Percentiles rank a stretch among this genome's conserved stretches.
Evolutionary conservation across 768 basidiomycete genomes (phyloP).

Genomic region (Crassisporium funariophilum): DNA sequence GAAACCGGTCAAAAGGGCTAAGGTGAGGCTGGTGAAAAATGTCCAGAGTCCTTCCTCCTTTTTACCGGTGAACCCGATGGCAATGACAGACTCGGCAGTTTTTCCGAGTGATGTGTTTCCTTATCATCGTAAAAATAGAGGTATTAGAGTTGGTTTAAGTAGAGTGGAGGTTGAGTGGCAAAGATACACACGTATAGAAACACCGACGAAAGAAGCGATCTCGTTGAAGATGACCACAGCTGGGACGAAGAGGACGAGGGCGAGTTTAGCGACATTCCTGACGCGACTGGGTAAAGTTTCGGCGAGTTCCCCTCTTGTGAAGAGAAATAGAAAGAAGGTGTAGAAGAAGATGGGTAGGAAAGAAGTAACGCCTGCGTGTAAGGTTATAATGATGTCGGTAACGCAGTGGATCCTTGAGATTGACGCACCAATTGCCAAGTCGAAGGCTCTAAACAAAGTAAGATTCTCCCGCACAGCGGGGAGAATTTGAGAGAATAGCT

Average conservation of each 20-base stretch:
- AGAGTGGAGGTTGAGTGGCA: background rate
- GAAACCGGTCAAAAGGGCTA: conserved; percentile 58
- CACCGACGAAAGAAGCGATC: conserved; percentile 65
- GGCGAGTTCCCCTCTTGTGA: conserved; percentile 54
- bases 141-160: background rate
- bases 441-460: conserved; percentile 50
- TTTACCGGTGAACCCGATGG: conserved; percentile 43
- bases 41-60: conserved; percentile 46
- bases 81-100: conserved; percentile 32
- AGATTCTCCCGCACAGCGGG: conserved; percentile 52
- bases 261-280: conserved; percentile 42
- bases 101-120: conserved; percentile 6
- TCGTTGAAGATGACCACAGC: conserved; percentile 56
- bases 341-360: conserved; percentile 69
- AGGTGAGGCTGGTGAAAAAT: conserved; percentile 61
- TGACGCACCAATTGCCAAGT: conserved; percentile 62
- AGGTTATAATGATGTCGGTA: background rate
- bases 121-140: background rate
- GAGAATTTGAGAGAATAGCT: conserved; percentile 58
- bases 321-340: conserved; percentile 60
- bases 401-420: background rate
- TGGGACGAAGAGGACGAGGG: conserved; percentile 57
- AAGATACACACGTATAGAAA: conserved; percentile 51
- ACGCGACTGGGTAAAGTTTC: conserved; percentile 53
- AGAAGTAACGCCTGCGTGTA: conserved; percentile 57